Percentiles rank a stretch among this genome's conserved stretches.
phyloP scores from a whole-genome alignment of 2,329 filamentous ascomycete genomes.

The Atkinsonella texensis region DNA sequence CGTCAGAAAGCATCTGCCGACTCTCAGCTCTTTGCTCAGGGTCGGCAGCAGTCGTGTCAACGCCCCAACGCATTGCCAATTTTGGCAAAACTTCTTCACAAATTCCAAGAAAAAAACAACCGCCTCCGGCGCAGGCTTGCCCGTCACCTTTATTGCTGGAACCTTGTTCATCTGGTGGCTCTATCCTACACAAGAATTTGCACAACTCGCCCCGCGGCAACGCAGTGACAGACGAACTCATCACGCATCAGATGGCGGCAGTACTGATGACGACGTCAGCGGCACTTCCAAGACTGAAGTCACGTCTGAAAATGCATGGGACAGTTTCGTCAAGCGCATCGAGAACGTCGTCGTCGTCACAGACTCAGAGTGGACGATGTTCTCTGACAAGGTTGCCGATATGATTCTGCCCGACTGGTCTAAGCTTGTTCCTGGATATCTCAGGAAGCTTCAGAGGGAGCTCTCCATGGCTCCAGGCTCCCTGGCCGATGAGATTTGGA shows the following conservation, averaged over 20 bases:
- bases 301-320: constrained; percentile 31
- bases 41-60: background rate
- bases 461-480: constrained; percentile 80
- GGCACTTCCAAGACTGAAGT: constrained; percentile 11
- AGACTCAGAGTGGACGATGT: constrained; percentile 40
- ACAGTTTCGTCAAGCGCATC: constrained; percentile 33
- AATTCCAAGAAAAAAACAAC: background rate
- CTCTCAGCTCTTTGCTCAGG: constrained; percentile 3
- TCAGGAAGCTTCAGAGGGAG: constrained; percentile 77
- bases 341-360: constrained; percentile 41
- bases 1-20: constrained; percentile 6
- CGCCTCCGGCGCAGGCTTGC: constrained; percentile 10
- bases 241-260: background rate
- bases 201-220: constrained; percentile 18
- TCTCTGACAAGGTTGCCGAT: constrained; percentile 51
- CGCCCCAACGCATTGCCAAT: background rate
- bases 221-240: background rate
- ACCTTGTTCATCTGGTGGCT: constrained; percentile 31
- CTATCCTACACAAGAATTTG: constrained; percentile 31
- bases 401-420: constrained; percentile 76
- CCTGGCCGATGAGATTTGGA: constrained; percentile 86
- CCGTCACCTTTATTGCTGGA: constrained; percentile 21
- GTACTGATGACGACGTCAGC: constrained; percentile 8
- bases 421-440: constrained; percentile 58
- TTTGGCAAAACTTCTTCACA: constrained; percentile 4